Conservation (phyloP, 768 basidiomycete genomes). For the Serendipita sp. region DNA sequence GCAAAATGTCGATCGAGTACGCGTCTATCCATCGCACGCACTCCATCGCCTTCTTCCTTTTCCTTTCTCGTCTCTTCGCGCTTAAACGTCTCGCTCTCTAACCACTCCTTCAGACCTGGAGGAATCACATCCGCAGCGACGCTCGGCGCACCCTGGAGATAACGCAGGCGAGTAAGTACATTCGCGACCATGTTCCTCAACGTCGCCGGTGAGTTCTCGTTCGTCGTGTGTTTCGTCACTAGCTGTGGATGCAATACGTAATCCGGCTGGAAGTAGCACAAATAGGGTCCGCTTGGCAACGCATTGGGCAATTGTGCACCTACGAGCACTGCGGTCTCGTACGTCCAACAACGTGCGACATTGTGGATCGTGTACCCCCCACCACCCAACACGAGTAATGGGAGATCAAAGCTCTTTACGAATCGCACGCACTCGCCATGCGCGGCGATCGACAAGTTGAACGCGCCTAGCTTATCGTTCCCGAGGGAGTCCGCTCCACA, state of each 20-base stretch:
- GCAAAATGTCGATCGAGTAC: slow-evolving; percentile 31
- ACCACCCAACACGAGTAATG: slow-evolving; percentile 85
- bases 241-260: slow-evolving; percentile 90
- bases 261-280: slow-evolving; percentile 81
- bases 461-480: slow-evolving; percentile 87
- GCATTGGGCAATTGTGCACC: slow-evolving; percentile 71
- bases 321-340: slow-evolving; percentile 83
- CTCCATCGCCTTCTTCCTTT: slow-evolving; percentile 40
- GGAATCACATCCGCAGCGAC: slow-evolving; percentile 95
- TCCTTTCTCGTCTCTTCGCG: slow-evolving; percentile 47
- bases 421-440: slow-evolving; percentile 77
- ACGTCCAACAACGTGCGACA: slow-evolving; percentile 94
- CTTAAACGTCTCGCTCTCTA: slow-evolving; percentile 61
- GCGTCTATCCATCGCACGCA: no score
- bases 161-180: slow-evolving; percentile 76
- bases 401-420: slow-evolving; percentile 90
- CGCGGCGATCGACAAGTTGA: slow-evolving; percentile 98
- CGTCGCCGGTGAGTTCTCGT: slow-evolving; percentile 70
- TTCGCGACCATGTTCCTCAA: slow-evolving; percentile 77
- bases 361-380: slow-evolving; percentile 99
- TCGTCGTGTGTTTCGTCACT: slow-evolving; percentile 69
- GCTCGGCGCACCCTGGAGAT: slow-evolving; percentile 90
- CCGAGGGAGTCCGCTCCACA: slow-evolving; percentile 95
- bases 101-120: slow-evolving; percentile 65
- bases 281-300: slow-evolving; percentile 79